These are phyloP conservation scores for Wickerhamomyces sp. DNA, from an alignment of 1,139 yeast genomes.

Conservation along the genomic window DNA sequence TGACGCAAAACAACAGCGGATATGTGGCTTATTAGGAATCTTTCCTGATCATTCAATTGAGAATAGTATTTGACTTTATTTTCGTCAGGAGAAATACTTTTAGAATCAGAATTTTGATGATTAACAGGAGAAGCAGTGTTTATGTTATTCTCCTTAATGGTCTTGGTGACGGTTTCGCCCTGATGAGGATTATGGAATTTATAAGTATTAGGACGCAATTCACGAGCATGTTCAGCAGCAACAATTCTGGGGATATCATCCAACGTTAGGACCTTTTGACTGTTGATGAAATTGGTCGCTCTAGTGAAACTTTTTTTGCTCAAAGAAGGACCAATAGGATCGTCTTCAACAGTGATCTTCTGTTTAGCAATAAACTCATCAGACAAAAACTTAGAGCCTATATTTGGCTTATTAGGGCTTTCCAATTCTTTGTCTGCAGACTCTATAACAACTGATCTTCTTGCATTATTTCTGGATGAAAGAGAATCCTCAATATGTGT, in stretches of 20 bases:
- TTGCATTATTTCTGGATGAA: slow-evolving; percentile 42
- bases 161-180: slow-evolving; percentile 33
- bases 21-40: slow-evolving; percentile 59
- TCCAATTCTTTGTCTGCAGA: slow-evolving; percentile 23
- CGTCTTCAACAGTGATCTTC: slow-evolving; percentile 24
- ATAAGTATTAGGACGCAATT: slow-evolving; percentile 82
- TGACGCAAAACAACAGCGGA: slow-evolving; percentile 61
- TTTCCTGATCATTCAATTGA: slow-evolving; percentile 60
- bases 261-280: slow-evolving; percentile 81
- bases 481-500: slow-evolving; percentile 55
- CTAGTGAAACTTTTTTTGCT: slow-evolving; percentile 25
- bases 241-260: slow-evolving; percentile 97
- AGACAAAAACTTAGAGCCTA: slow-evolving; percentile 4
- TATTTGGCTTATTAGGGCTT: not conserved
- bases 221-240: slow-evolving; percentile 95
- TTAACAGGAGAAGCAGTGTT: slow-evolving; percentile 15
- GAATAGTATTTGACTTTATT: slow-evolving; percentile 48
- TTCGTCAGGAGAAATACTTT: slow-evolving; percentile 4
- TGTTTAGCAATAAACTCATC: slow-evolving; percentile 21
- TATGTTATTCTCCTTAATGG: slow-evolving; percentile 24
- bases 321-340: slow-evolving; percentile 21
- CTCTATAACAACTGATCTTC: slow-evolving; percentile 51
- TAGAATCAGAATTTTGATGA: slow-evolving; percentile 9
- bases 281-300: slow-evolving; percentile 37
- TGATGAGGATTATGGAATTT: slow-evolving; percentile 51